Evolutionary conservation across 345 rosid genomes (phyloP).

Genomic region (Passiflora organensis): DNA sequence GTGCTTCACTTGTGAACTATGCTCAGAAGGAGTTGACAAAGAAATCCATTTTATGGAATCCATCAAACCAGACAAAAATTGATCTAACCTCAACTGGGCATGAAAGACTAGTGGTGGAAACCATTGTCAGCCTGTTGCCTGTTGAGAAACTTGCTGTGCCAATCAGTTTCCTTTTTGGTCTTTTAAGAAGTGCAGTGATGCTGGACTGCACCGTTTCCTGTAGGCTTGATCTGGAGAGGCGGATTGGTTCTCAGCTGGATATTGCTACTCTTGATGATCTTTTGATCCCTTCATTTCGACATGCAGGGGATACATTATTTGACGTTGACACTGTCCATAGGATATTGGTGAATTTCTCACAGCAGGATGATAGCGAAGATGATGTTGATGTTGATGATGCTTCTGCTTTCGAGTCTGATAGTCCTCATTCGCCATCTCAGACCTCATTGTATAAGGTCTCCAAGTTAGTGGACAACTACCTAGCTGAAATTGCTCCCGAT

Average conservation of each 20-base stretch:
- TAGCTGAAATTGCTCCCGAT: conserved; percentile 80
- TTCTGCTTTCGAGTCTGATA: conserved; percentile 73
- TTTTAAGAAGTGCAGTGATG: conserved; percentile 57
- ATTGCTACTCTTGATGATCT: conserved; percentile 65
- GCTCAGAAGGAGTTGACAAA: conserved; percentile 90
- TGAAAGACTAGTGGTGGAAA: conserved; percentile 64
- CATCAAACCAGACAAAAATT: conserved; percentile 42
- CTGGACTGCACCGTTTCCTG: conserved; percentile 43
- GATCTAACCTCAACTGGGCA: conserved; percentile 45
- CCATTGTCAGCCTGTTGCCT: conserved; percentile 60
- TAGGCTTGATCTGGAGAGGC: conserved; percentile 64
- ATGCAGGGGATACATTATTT: conserved; percentile 60
- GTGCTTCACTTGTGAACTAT: conserved; percentile 73
- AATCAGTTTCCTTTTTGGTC: conserved; percentile 65
- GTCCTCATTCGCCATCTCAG: conserved; percentile 83
- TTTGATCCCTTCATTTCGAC: conserved; percentile 69
- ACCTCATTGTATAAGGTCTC: conserved; percentile 72
- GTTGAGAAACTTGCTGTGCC: conserved; percentile 43
- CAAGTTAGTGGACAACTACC: conserved; percentile 63
- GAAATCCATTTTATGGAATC: conserved; percentile 61
- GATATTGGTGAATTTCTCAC: conserved; percentile 55
- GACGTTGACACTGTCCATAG: conserved; percentile 72
- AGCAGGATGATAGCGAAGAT: conserved; percentile 67
- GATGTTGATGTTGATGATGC: conserved; percentile 68
- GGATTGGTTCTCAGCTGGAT: conserved; percentile 60